phyloP scores from a whole-genome alignment of 2,329 filamentous ascomycete genomes.

The Nothomitra cinnamomea region DNA sequence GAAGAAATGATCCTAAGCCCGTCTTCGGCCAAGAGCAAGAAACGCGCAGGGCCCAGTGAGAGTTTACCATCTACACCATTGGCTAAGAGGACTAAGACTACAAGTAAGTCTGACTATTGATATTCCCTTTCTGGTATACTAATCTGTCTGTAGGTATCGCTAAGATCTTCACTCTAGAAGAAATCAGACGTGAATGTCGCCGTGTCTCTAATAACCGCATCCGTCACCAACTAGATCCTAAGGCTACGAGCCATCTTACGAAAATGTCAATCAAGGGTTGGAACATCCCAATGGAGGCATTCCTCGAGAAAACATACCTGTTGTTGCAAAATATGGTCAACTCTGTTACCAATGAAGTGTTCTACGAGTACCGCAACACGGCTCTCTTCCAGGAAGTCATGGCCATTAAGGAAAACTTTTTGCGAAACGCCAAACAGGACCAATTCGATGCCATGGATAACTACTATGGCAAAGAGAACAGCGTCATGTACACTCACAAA shows the following conservation, averaged over 20 bases:
- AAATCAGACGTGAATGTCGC: constrained; percentile 15
- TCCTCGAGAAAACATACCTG: constrained; percentile 15
- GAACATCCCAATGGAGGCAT: constrained; percentile 13
- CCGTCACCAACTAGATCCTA: constrained; percentile 20
- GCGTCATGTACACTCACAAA: not conserved
- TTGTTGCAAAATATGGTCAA: constrained; percentile 14
- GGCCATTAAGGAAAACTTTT: not conserved
- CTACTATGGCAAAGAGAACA: not conserved
- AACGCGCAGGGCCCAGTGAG: not conserved
- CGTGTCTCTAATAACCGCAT: constrained; percentile 17
- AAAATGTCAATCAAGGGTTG: constrained; percentile 16
- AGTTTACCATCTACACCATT: not conserved
- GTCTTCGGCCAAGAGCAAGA: not conserved
- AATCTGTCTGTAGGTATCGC: not conserved
- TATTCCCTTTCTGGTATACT: not conserved
- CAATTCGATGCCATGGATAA: not conserved
- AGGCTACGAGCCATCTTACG: constrained; percentile 18
- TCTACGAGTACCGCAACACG: constrained; percentile 10
- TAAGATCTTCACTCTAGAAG: constrained; percentile 16
- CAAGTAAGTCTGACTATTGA: not conserved
- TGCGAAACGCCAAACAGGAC: not conserved
- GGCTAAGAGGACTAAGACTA: not conserved
- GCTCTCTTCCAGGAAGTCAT: not conserved
- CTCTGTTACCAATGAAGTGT: constrained; percentile 11
- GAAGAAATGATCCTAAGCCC: not conserved